Base-by-base conservation (phyloP, 1,139 yeast species). In the Saccharomycopsis phalli region DNA sequence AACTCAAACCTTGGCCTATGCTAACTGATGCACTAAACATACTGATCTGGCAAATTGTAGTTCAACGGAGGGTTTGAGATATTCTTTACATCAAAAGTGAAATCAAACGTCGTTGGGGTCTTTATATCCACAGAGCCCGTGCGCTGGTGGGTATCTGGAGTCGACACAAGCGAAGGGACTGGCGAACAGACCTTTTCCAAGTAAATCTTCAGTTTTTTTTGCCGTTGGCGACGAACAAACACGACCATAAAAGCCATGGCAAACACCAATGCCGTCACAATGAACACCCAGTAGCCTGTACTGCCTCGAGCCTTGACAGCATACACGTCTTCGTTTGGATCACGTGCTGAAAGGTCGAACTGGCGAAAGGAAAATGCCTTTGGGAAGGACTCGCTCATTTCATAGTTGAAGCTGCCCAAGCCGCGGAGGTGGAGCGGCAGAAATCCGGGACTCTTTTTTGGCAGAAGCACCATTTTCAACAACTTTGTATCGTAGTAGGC, bases 341-440 rank as follows among this genome's bases (percentile, higher is more conserved):
- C 45, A 10, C 14, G 8, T 13, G 29, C 35, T 32, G 34, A 26
- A 22, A 23, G 11, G 19, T 39, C 42, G 19, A 41, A 32, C 10
- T 22, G 34, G 28, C 32, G 17, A 11, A 19, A 31, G 6, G 17
- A 14, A 27, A 41, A 41, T 8, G 41, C 33, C 7, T 20, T 10
- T 17, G 41, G 34, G 22, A 17, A 20, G 8, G 13, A 3, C 16
- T 31, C 36, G n/a, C 11, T 14, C 11, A 55, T 42, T 21, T 50
- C 49, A 38, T 59, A 59, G 42, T 56, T 59, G 47, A 57, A 56
- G 36, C 48, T 55, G 2, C 63, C 64, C 19, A 60, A 45, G 3
- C 64, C 64, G 33, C 50, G 54, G 4, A 52, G 44, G 21, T 41
- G 39, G 8, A 56, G 46, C 2, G 61, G 50, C 27, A 53, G 52